Percentiles rank a stretch among this genome's conserved stretches.
These are phyloP conservation scores for Aspergillus latus DNA, from an alignment of 2,329 filamentous ascomycete genomes.

Conservation along the genomic window DNA sequence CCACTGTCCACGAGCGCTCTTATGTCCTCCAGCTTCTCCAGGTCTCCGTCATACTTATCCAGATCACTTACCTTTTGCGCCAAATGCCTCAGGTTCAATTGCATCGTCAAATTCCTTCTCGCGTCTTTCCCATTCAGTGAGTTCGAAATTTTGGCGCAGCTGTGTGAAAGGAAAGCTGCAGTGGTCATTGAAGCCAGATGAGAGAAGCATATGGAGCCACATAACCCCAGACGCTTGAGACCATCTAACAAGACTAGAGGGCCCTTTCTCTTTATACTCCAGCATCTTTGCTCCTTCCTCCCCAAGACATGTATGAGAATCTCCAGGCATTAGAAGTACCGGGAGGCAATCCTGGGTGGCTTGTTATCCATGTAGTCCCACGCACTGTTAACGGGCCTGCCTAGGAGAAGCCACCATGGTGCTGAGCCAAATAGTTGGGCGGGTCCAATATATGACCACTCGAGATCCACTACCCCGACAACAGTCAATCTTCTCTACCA, in stretches of 20 bases:
- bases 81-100: slow-evolving; percentile 26
- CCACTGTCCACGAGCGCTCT: slow-evolving; percentile 31
- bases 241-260: slow-evolving; percentile 36
- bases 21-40: slow-evolving; percentile 31
- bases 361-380: slow-evolving; percentile 29
- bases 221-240: slow-evolving; percentile 36
- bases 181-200: slow-evolving; percentile 33
- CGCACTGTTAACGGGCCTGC: slow-evolving; percentile 29
- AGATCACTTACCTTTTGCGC: slow-evolving; percentile 29
- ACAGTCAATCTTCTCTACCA: slow-evolving; percentile 35
- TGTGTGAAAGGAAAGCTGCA: slow-evolving; percentile 34
- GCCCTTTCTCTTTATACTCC: slow-evolving; percentile 26
- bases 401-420: slow-evolving; percentile 40
- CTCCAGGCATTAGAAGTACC: slow-evolving; percentile 32
- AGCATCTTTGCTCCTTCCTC: slow-evolving; percentile 34
- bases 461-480: slow-evolving; percentile 37
- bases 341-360: slow-evolving; percentile 23
- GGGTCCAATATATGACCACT: slow-evolving; percentile 41
- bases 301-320: slow-evolving; percentile 32
- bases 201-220: slow-evolving; percentile 39
- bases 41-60: slow-evolving; percentile 31
- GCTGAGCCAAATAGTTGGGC: slow-evolving; percentile 39
- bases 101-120: slow-evolving; percentile 22
- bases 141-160: slow-evolving; percentile 23
- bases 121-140: slow-evolving; percentile 23